phyloP scores from a whole-genome alignment of 441 rosid genomes.

The Corymbia calophylla region DNA sequence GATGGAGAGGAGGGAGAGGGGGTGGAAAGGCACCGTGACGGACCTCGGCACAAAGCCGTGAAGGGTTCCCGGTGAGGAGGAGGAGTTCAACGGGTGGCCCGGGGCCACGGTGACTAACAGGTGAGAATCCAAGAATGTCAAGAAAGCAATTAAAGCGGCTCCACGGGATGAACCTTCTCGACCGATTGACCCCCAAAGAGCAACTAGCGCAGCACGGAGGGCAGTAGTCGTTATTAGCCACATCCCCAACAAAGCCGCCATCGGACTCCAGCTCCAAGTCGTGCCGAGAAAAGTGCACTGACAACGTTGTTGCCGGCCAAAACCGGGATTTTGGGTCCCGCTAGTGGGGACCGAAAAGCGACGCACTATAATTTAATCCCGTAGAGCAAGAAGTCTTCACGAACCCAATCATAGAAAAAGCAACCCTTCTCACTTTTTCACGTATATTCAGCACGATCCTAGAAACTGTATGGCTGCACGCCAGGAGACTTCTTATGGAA shows the following conservation, averaged over 20 bases:
- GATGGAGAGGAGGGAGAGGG: background rate
- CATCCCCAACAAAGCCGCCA: background rate
- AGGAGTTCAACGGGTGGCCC: background rate
- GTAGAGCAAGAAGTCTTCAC: background rate
- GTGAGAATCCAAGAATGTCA: background rate
- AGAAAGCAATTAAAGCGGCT: background rate
- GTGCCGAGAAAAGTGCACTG: accelerated
- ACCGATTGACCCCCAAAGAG: background rate
- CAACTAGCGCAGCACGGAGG: background rate
- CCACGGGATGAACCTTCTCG: accelerated
- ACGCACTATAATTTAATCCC: background rate
- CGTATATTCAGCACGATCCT: background rate
- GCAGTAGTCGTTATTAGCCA: background rate
- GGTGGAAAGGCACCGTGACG: background rate
- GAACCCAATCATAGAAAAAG: background rate
- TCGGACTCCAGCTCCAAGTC: background rate
- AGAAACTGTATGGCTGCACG: background rate
- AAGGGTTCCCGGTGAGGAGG: background rate
- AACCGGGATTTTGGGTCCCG: accelerated
- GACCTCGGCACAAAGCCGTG: background rate
- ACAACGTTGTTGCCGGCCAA: background rate
- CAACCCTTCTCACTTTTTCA: accelerated
- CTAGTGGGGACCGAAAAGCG: background rate
- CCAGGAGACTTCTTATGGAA: background rate
- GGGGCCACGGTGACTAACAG: background rate